Evolutionary conservation across 371 early-diverging fungal genomes (phyloP), one percentile per base, ranked within the genome.

Genomic region (Mortierella sp.): DNA sequence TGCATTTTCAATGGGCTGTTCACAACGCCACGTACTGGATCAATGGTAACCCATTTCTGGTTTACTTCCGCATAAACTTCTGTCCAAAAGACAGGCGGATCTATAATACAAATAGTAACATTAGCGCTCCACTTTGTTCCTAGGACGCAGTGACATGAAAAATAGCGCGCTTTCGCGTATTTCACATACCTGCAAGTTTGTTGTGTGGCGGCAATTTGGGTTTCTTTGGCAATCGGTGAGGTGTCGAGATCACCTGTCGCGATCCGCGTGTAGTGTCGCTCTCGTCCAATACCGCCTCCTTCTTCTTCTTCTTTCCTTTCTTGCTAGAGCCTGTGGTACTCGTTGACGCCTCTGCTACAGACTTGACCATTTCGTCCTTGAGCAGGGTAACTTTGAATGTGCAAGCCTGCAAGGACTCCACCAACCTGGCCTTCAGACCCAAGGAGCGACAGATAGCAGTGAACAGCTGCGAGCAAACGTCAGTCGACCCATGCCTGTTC

Each of bases 381-480:
- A 81, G 35, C 24, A 76, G 60, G 12, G 81, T 78, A 27, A 79
- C 54, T 68, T 84, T 88, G 74, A 95, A 91, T 1, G 94, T 88
- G 8, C 94, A 77, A 0, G 95, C 93, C 49, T 95, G 95, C 4
- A 96, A 76, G 6, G 96, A 95, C 54, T 89, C 90, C 4, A 96
- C 89, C 10, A 96, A 80, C 21, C 96, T 90, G 0, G 92, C 79
- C 56, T 92, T 90, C 38, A 91, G 82, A 4, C 90, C 91, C 21
- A 92, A 79, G 0, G 92, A 82, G 27, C 95, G 87, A 63, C 91
- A 87, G 1, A 92, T 81, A 1, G 92, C 91, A 1, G 91, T 91
- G 79, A 96, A 94, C 10, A 94, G 75, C 75, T 94, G 86, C 1
- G 91, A 89, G 70, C 89, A 89, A 3, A 90, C 89, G 75, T 94